Conservation (phyloP, 805 yeast species). For the Wickerhamiella australiensis region DNA sequence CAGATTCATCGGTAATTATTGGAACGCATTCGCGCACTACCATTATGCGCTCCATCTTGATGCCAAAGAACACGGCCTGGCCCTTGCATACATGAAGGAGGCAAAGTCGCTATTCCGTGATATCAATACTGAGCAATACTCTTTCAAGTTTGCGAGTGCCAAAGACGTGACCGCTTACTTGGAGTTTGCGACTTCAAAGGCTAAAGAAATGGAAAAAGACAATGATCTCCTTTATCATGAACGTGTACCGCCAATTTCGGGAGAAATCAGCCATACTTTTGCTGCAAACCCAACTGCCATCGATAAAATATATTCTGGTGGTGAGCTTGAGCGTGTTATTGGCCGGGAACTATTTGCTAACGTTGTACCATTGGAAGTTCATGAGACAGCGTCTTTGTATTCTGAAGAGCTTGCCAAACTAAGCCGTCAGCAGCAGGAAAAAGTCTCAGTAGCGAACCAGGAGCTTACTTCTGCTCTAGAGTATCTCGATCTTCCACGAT, state of each 20-base stretch:
- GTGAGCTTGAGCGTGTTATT: constrained; percentile 37
- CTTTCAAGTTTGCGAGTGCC: constrained; percentile 5
- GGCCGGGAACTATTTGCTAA: constrained; percentile 56
- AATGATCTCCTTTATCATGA: constrained; percentile 87
- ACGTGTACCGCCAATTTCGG: constrained; percentile 50
- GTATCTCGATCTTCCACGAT: constrained; percentile 61
- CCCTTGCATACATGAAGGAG: constrained; percentile 50
- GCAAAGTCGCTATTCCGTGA: constrained; percentile 29
- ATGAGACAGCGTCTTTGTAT: constrained; percentile 74
- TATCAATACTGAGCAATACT: constrained; percentile 11
- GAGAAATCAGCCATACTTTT: constrained; percentile 56
- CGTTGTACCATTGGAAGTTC: constrained; percentile 75
- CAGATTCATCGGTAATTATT: constrained; percentile 43
- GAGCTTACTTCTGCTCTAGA: constrained; percentile 71
- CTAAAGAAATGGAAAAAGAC: constrained; percentile 49
- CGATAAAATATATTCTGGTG: constrained; percentile 29
- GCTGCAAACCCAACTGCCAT: constrained; percentile 51
- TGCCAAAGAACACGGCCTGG: constrained; percentile 50
- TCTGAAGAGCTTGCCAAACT: constrained; percentile 80
- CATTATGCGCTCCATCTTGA: constrained; percentile 47
- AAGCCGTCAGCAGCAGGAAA: constrained; percentile 61
- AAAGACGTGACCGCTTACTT: constrained; percentile 7
- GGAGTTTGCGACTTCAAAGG: constrained; percentile 9
- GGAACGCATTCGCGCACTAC: constrained; percentile 47
- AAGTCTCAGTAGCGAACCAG: constrained; percentile 63